Conservation (phyloP, 23 red algal species). For the Chondrus crispus region DNA sequence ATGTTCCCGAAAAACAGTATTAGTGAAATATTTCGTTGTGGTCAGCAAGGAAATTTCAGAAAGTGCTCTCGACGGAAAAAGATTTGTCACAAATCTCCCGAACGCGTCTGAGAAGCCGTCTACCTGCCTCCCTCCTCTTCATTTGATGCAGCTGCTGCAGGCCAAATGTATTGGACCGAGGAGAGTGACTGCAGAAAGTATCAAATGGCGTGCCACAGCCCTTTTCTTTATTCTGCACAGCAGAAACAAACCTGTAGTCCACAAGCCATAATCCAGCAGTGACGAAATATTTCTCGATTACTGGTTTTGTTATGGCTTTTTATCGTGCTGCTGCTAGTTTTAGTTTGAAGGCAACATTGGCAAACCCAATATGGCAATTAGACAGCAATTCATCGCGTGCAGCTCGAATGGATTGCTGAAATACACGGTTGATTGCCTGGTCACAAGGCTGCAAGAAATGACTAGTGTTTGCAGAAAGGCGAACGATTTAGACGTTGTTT, state of each 20-base stretch:
- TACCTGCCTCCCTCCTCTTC: too few species aligned
- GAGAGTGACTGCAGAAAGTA: too few species aligned
- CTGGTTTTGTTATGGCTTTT: neutral
- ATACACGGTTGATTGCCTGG: neutral
- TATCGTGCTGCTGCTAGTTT: neutral
- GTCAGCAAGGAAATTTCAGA: too few species aligned
- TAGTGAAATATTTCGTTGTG: too few species aligned
- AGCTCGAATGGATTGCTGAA: neutral
- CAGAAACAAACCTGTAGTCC: neutral
- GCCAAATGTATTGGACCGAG: too few species aligned
- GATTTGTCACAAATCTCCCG: too few species aligned
- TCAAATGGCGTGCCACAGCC: too few species aligned
- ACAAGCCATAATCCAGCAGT: neutral
- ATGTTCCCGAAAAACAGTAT: too few species aligned
- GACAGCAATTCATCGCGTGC: neutral
- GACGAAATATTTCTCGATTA: neutral
- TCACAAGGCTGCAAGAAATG: conserved; percentile 15
- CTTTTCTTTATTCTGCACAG: too few species aligned
- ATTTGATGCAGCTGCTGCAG: too few species aligned
- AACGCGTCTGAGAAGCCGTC: too few species aligned
- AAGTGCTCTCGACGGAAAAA: too few species aligned
- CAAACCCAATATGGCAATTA: neutral
- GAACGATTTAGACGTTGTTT: neutral
- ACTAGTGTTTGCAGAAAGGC: neutral
- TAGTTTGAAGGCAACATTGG: neutral